phyloP scores from a whole-genome alignment of 208 protist species.

The Kentomonas sorsogonicus region DNA sequence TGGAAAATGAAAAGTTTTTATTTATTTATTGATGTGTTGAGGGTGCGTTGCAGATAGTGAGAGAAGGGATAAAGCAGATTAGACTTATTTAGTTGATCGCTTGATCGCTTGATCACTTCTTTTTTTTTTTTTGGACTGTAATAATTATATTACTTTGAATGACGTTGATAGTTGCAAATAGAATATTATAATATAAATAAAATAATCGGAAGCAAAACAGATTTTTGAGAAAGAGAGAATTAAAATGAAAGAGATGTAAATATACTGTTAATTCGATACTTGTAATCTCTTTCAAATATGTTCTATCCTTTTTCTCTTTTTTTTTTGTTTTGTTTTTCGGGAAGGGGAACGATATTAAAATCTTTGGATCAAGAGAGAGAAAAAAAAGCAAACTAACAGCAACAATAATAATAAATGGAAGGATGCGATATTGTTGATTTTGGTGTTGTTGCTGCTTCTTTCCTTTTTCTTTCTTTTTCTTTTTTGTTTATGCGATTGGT shows the following conservation, averaged over 20 bases:
- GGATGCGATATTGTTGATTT: not conserved
- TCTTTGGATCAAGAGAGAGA: not conserved
- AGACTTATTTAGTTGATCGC: not conserved
- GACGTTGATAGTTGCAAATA: not conserved
- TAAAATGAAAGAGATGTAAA: no score
- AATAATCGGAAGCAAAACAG: slow-evolving; percentile 6
- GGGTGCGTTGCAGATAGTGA: not conserved
- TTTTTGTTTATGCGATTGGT: not conserved
- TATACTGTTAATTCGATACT: no score
- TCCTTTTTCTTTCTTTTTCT: not conserved
- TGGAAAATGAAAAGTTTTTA: no score
- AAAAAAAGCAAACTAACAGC: not conserved
- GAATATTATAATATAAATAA: slow-evolving; percentile 7
- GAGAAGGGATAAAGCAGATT: not conserved
- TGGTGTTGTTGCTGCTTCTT: not conserved
- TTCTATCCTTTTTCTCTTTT: no score
- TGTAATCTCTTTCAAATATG: no score
- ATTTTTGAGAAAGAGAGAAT: slow-evolving; percentile 3
- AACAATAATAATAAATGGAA: not conserved
- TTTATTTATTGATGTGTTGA: no score
- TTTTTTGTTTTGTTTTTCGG: no score
- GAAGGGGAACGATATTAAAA: no score
- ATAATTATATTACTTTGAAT: slow-evolving; percentile 1
- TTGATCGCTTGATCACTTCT: not conserved
- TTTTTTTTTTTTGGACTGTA: not conserved